These are phyloP conservation scores for Botrytis cinerea DNA, from an alignment of 2,329 filamentous ascomycete species.

Conservation along the genomic window DNA sequence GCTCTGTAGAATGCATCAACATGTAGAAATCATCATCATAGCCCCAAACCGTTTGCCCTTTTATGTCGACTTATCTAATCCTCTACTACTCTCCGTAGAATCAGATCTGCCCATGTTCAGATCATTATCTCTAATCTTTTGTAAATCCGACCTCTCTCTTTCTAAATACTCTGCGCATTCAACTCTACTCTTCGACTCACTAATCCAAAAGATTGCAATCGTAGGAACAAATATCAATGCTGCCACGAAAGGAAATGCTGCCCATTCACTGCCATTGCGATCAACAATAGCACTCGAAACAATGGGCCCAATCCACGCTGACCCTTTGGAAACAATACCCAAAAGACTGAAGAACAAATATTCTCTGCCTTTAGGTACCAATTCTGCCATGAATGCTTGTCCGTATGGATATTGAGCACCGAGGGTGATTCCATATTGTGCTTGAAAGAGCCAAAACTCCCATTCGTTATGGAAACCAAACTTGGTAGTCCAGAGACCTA, in stretches of 20 bases:
- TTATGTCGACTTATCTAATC: neutral
- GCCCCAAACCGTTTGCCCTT: neutral
- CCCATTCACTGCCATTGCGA: slow-evolving; percentile 38
- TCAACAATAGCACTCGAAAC: slow-evolving; percentile 40
- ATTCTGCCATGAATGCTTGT: slow-evolving; percentile 41
- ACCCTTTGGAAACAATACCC: slow-evolving; percentile 41
- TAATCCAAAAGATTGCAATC: slow-evolving; percentile 40
- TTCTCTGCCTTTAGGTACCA: slow-evolving; percentile 39
- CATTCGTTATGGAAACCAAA: slow-evolving; percentile 40
- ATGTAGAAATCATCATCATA: slow-evolving; percentile 7
- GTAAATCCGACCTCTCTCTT: slow-evolving; percentile 33
- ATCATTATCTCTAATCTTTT: slow-evolving; percentile 29
- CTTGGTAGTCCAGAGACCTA: slow-evolving; percentile 40
- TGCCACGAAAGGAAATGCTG: slow-evolving; percentile 38
- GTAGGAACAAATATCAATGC: slow-evolving; percentile 39
- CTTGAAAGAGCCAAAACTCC: slow-evolving; percentile 41
- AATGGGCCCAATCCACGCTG: slow-evolving; percentile 41
- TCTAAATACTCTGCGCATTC: slow-evolving; percentile 40
- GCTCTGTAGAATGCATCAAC: neutral
- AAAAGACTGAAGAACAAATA: slow-evolving; percentile 42
- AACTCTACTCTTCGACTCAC: slow-evolving; percentile 36
- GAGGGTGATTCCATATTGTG: slow-evolving; percentile 36
- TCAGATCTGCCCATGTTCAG: neutral
- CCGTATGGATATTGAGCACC: slow-evolving; percentile 40
- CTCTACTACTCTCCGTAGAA: neutral